These are phyloP conservation scores for Diplodia mutila DNA, from an alignment of 2,329 filamentous ascomycete species.

Conservation along the genomic window DNA sequence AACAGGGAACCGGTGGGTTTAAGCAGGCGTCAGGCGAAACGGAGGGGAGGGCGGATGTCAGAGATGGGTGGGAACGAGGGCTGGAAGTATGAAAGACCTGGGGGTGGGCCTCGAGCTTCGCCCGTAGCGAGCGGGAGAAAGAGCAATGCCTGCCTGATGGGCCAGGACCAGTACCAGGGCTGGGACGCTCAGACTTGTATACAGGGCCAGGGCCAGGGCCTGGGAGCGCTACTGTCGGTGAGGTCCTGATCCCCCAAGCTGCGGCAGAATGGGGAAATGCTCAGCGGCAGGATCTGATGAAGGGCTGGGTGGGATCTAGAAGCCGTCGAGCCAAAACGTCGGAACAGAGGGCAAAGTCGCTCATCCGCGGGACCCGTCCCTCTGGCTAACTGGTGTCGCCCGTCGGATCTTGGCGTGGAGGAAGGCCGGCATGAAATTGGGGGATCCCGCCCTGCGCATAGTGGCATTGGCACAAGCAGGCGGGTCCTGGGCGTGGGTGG, in stretches of 20 bases:
- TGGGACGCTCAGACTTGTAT: constrained; percentile 13
- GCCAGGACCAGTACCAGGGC: constrained; percentile 1
- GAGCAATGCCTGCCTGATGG: not conserved
- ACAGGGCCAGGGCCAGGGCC: not conserved
- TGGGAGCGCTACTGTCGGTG: not conserved
- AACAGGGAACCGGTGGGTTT: constrained; percentile 8
- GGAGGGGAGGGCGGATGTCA: not conserved
- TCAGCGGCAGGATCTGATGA: not conserved
- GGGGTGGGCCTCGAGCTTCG: constrained; percentile 7
- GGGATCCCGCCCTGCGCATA: constrained; percentile 1
- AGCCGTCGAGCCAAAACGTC: not conserved
- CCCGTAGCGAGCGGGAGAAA: constrained; percentile 7
- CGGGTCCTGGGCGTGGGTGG: not conserved
- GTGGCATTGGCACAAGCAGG: constrained; percentile 4
- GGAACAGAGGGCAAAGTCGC: not conserved
- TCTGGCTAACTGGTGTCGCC: not conserved
- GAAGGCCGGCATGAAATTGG: not conserved
- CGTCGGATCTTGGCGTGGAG: not conserved
- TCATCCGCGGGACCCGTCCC: not conserved
- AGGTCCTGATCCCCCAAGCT: not conserved
- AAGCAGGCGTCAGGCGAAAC: not conserved
- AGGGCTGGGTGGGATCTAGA: not conserved
- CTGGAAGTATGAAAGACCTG: constrained; percentile 16
- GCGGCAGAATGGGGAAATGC: not conserved
- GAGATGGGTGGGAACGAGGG: constrained; percentile 9